Evolutionary conservation across 2,329 filamentous ascomycete species (phyloP).

Genomic region (Anthostomella pinea): DNA sequence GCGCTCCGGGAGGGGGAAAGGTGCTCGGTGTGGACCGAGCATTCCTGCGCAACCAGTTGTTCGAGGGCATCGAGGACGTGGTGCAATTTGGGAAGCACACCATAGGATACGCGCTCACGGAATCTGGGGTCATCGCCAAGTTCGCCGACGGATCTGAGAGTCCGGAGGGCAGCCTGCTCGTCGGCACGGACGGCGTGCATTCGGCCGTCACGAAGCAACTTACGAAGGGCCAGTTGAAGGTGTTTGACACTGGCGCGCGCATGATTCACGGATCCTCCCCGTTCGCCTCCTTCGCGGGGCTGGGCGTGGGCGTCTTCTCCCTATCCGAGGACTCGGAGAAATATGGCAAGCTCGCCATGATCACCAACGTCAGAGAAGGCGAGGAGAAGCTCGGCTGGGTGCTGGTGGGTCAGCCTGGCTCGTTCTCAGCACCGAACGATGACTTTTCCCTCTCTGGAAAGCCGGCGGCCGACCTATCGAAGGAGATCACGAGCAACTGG

Average conservation of each 20-base stretch:
- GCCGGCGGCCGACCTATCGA: conserved; percentile 56
- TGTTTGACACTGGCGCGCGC: conserved; percentile 61
- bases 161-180: conserved; percentile 13
- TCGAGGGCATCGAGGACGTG: conserved; percentile 51
- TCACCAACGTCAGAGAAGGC: conserved; percentile 60
- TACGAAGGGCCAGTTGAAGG: conserved; percentile 54
- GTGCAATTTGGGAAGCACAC: conserved; percentile 57
- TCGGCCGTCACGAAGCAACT: conserved; percentile 60
- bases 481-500: conserved; percentile 52
- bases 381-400: conserved; percentile 68
- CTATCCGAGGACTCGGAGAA: conserved; percentile 47
- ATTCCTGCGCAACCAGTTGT: conserved; percentile 59
- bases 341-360: conserved; percentile 49
- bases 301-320: conserved; percentile 62
- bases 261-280: conserved; percentile 66
- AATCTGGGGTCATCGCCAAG: conserved; percentile 51
- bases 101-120: conserved; percentile 55
- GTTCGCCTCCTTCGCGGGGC: conserved; percentile 55
- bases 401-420: conserved; percentile 55
- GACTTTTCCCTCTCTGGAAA: conserved; percentile 57
- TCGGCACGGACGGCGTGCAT: conserved; percentile 60
- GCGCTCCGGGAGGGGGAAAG: conserved; percentile 55
- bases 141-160: conserved; percentile 54
- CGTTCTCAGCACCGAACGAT: conserved; percentile 56
- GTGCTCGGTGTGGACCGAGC: conserved; percentile 60